Conservation (phyloP, 2,329 filamentous ascomycete species). For the Hypoxylon sp. region DNA sequence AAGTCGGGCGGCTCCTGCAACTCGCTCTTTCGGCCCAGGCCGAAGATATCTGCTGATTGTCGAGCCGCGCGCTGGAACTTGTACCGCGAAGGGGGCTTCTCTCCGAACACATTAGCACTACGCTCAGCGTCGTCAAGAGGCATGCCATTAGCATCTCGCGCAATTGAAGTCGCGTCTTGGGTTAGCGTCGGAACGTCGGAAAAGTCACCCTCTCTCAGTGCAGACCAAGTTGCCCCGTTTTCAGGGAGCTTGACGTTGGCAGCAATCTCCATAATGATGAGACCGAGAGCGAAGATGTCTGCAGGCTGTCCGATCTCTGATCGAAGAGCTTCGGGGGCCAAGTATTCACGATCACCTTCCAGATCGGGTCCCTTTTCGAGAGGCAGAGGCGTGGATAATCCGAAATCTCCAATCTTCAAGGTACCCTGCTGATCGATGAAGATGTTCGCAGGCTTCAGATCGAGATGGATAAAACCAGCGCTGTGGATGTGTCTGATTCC, state of each 20-base stretch:
- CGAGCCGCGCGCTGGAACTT: constrained; percentile 38
- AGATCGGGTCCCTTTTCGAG: constrained; percentile 80
- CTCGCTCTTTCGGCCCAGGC: constrained; percentile 58
- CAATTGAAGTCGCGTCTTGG: constrained; percentile 73
- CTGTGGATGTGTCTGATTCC: constrained; percentile 91
- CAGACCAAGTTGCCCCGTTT: constrained; percentile 90
- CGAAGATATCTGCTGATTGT: constrained; percentile 54
- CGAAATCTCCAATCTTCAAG: constrained; percentile 87
- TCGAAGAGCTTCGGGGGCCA: constrained; percentile 89
- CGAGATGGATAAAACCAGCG: constrained; percentile 83
- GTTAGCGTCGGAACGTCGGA: constrained; percentile 89
- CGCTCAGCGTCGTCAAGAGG: constrained; percentile 59
- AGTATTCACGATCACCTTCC: constrained; percentile 95
- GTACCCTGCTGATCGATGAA: constrained; percentile 82
- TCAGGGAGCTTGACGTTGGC: constrained; percentile 94
- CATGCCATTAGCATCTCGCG: constrained; percentile 78
- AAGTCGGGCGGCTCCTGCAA: constrained; percentile 76
- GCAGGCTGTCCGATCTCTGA: constrained; percentile 89
- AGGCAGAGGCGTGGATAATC: constrained; percentile 81
- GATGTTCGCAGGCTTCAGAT: constrained; percentile 86
- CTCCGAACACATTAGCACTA: constrained; percentile 46
- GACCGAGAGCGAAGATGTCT: constrained; percentile 91
- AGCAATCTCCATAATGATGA: constrained; percentile 94
- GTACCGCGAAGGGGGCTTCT: constrained; percentile 38
- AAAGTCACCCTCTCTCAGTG: constrained; percentile 86